Conservation (phyloP, 2,329 filamentous ascomycete genomes). For the Cephalotrichum gorgonifer region DNA sequence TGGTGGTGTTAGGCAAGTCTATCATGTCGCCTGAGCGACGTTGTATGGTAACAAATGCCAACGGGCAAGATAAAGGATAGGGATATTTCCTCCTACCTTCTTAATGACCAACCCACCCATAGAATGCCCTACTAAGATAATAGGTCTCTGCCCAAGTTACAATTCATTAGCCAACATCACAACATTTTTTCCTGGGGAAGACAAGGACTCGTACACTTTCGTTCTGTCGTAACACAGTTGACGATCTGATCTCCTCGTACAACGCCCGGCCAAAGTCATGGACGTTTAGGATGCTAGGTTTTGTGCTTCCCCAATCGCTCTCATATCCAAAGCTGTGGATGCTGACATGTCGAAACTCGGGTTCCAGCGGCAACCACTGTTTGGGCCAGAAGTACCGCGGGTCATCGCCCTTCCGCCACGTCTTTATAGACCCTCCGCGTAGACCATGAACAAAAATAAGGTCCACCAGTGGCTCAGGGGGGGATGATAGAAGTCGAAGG, state of each 20-base stretch:
- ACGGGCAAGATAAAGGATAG: no score
- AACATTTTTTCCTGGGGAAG: no score
- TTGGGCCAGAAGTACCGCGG: slow-evolving; percentile 26
- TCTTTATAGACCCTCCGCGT: slow-evolving; percentile 25
- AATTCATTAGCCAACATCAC: no score
- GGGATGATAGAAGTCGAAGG: slow-evolving; percentile 14
- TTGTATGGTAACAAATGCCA: no score
- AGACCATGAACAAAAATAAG: slow-evolving; percentile 32
- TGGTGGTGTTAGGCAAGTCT: no score
- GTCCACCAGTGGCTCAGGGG: slow-evolving; percentile 21
- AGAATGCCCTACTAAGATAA: slow-evolving; percentile 18
- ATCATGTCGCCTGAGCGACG: no score
- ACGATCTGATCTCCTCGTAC: slow-evolving; percentile 5
- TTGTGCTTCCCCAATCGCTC: slow-evolving; percentile 15
- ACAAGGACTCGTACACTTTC: not conserved
- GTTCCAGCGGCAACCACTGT: slow-evolving; percentile 23
- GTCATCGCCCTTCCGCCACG: slow-evolving; percentile 25
- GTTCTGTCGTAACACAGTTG: not conserved
- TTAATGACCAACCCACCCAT: slow-evolving; percentile 23
- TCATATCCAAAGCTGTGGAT: slow-evolving; percentile 22
- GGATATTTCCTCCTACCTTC: no score
- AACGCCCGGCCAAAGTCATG: slow-evolving; percentile 20
- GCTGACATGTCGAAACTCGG: slow-evolving; percentile 15
- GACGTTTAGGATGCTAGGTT: slow-evolving; percentile 13
- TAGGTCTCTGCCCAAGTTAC: slow-evolving; percentile 13